Percentiles rank a stretch among this genome's conserved stretches.
phyloP scores from a whole-genome alignment of 1,284 basidiomycete species.

The Paramarasmius palmivorus region DNA sequence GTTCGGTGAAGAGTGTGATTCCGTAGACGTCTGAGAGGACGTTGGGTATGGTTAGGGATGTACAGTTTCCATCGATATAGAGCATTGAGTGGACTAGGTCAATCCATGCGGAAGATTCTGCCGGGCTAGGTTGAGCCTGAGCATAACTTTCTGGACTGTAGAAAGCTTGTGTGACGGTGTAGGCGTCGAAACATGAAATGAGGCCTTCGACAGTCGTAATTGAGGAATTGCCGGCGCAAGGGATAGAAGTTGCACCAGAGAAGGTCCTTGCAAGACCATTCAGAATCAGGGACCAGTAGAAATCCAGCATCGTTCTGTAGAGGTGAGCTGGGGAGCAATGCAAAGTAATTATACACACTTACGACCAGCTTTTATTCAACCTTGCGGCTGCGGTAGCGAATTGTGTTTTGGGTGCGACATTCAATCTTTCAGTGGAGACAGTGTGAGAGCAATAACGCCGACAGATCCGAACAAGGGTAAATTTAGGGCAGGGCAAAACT shows the following conservation, averaged over 20 bases:
- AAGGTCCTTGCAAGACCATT: not conserved
- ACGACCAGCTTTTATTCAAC: no score
- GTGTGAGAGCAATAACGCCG: no score
- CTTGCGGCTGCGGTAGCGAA: no score
- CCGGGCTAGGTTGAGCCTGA: constrained; percentile 33
- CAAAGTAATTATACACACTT: no score
- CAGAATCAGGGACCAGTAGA: no score
- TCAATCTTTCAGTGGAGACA: no score
- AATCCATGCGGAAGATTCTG: constrained; percentile 33
- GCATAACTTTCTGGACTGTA: constrained; percentile 33
- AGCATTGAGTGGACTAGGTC: constrained; percentile 29
- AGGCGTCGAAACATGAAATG: constrained; percentile 20
- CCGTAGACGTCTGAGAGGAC: constrained; percentile 24
- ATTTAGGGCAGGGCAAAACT: no score
- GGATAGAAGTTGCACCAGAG: not conserved
- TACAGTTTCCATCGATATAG: constrained; percentile 32
- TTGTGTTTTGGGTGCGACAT: no score
- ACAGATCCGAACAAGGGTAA: no score
- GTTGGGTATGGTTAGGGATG: constrained; percentile 26
- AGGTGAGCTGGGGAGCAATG: no score
- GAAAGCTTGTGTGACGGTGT: constrained; percentile 31
- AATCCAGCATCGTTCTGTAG: no score
- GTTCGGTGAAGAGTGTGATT: constrained; percentile 26
- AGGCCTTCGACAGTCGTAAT: constrained; percentile 7
- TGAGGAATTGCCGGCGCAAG: not conserved